These are phyloP conservation scores for Arabidopsis arenosa DNA, from an alignment of 345 rosid species.

Conservation along the genomic window DNA sequence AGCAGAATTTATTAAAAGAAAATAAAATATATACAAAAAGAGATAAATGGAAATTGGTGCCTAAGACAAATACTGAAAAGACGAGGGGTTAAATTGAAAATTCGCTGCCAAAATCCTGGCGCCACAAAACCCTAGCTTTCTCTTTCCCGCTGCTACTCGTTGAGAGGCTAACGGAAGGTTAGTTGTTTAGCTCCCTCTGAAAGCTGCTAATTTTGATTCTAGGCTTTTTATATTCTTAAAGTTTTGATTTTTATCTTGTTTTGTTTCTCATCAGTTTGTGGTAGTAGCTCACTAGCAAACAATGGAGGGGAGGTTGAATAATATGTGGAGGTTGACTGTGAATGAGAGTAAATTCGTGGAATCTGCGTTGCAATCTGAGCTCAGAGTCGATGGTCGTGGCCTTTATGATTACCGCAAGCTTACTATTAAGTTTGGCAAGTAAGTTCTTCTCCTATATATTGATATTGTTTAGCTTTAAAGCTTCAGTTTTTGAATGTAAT, in stretches of 20 bases:
- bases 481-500: neutral
- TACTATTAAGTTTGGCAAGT: constrained; percentile 80
- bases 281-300: neutral
- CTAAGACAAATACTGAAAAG: neutral
- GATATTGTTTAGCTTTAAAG: neutral
- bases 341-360: constrained; percentile 86
- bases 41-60: neutral
- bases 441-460: constrained; percentile 32
- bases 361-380: constrained; percentile 75
- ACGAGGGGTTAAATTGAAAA: neutral
- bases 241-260: constrained; percentile 1
- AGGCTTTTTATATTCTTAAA: neutral
- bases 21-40: too few species aligned
- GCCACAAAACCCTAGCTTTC: constrained; percentile 2
- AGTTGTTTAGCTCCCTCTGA: neutral
- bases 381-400: constrained; percentile 84
- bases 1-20: too few species aligned
- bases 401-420: constrained; percentile 78
- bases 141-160: neutral
- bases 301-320: constrained; percentile 83
- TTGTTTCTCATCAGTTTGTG: neutral
- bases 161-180: neutral
- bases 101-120: neutral
- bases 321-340: constrained; percentile 71
- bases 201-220: neutral